phyloP scores from a whole-genome alignment of 2,329 filamentous ascomycete genomes.

The Trichoderma sp. region DNA sequence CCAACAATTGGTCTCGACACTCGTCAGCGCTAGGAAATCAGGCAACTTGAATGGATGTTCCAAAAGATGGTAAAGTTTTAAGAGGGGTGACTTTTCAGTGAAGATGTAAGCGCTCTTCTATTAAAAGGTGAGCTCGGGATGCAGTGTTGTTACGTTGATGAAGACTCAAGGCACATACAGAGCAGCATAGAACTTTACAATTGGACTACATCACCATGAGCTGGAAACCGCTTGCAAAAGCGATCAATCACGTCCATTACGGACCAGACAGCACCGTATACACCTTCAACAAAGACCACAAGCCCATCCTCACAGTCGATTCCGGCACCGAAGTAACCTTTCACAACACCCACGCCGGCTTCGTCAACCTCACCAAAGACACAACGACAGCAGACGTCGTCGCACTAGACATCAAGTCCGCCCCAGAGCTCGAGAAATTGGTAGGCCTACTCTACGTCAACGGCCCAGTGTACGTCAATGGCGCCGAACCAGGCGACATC shows the following conservation, averaged over 20 bases:
- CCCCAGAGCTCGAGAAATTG: neutral
- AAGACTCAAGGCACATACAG: neutral
- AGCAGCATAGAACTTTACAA: neutral
- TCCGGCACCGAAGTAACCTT: slow-evolving; percentile 14
- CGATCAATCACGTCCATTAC: neutral
- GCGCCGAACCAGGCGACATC: slow-evolving; percentile 54
- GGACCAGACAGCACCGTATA: neutral
- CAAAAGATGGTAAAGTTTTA: no score
- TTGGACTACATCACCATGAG: neutral
- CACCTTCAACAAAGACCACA: slow-evolving; percentile 4
- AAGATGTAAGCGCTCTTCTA: no score
- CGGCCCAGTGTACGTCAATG: slow-evolving; percentile 53
- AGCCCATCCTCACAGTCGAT: slow-evolving; percentile 12
- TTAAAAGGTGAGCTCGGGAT: neutral
- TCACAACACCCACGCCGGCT: slow-evolving; percentile 9
- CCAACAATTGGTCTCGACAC: neutral
- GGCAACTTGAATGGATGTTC: no score
- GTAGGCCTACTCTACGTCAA: slow-evolving; percentile 10
- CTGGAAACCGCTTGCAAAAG: neutral
- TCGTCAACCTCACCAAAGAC: neutral
- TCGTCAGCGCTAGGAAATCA: neutral
- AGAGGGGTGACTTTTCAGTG: no score
- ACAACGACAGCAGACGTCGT: neutral
- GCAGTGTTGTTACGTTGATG: neutral
- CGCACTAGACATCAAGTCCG: neutral